Conservation (phyloP, 345 rosid species). For the Eucalyptus albens region DNA sequence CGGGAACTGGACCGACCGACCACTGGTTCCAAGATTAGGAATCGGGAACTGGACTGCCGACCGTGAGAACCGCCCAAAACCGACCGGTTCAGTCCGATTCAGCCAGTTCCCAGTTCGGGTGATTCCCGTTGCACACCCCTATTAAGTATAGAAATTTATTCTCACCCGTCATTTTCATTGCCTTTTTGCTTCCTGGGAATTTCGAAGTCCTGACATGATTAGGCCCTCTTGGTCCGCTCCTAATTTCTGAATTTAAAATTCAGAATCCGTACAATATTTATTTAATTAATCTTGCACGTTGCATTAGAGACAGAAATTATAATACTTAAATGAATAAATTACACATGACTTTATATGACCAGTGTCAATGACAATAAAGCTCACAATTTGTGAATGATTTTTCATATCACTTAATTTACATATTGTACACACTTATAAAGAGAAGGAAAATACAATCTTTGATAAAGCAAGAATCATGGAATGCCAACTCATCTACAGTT, state of each 20-base stretch:
- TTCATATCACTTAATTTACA: too few relatives aligned
- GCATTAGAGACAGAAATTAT: background rate
- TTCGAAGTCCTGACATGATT: background rate
- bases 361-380: background rate
- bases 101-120: too few relatives aligned
- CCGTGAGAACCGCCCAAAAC: too few relatives aligned
- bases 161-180: background rate
- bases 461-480: too few relatives aligned
- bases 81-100: fast-evolving
- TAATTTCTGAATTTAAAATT: background rate
- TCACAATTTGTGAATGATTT: too few relatives aligned
- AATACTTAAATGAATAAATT: background rate
- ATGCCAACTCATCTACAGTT: too few relatives aligned
- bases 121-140: too few relatives aligned
- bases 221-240: background rate
- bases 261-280: background rate
- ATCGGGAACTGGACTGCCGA: too few relatives aligned
- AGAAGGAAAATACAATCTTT: too few relatives aligned
- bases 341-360: background rate
- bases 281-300: background rate
- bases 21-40: too few relatives aligned
- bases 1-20: fast-evolving
- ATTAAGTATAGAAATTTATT: background rate
- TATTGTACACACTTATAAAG: too few relatives aligned
- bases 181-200: background rate